Conservation (phyloP, 345 rosid species). For the Trapa incisa region DNA sequence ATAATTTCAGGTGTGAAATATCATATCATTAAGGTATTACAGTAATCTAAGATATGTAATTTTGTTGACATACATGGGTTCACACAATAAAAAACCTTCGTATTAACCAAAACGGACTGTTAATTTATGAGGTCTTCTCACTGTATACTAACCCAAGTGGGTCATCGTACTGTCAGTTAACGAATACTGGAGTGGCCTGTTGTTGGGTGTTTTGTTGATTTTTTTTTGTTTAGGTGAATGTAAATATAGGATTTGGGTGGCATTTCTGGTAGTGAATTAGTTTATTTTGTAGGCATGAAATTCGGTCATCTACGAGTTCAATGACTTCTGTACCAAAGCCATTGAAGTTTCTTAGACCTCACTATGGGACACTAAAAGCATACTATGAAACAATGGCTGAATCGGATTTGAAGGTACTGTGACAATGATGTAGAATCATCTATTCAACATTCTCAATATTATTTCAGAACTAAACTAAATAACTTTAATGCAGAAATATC, state of each 20-base stretch:
- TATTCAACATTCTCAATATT: not conserved
- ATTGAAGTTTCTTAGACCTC: constrained; percentile 90
- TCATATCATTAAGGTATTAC: not conserved
- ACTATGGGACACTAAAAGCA: constrained; percentile 76
- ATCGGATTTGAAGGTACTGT: constrained; percentile 55
- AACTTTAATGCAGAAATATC: constrained; percentile 46
- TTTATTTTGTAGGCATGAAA: constrained; percentile 56
- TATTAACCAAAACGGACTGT: too few relatives aligned
- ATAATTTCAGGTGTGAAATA: not conserved
- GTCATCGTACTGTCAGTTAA: too few relatives aligned
- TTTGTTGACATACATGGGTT: too few relatives aligned
- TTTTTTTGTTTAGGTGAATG: not conserved
- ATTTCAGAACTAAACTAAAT: not conserved
- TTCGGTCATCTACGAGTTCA: constrained; percentile 82
- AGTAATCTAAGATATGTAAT: not conserved
- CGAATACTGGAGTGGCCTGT: too few relatives aligned
- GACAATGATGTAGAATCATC: not conserved
- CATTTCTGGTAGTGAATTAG: constrained; percentile 1
- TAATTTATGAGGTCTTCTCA: too few relatives aligned
- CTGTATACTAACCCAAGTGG: too few relatives aligned
- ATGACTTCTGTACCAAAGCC: constrained; percentile 99
- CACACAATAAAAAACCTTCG: too few relatives aligned
- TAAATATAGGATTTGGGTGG: not conserved
- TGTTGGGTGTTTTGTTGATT: not conserved
- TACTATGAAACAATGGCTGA: constrained; percentile 54